These are phyloP conservation scores for Erythrobasidium hasegawianum DNA, from an alignment of 1,284 basidiomycete species.

Conservation along the genomic window DNA sequence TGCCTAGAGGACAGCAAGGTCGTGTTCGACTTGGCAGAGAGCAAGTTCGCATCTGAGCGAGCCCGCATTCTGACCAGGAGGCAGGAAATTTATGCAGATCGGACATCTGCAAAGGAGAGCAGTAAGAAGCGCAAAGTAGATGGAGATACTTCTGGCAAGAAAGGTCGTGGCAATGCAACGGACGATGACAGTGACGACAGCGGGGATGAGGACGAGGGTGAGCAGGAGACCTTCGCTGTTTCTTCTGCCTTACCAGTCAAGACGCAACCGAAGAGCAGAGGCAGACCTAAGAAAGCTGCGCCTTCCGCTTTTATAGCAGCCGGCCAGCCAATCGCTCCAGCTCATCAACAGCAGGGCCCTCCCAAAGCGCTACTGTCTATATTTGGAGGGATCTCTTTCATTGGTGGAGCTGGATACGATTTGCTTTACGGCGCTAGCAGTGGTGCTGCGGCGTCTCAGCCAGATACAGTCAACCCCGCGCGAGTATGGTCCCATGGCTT, in stretches of 20 bases:
- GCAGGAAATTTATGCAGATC: slow-evolving; percentile 17
- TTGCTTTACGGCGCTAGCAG: slow-evolving; percentile 15
- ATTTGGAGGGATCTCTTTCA: slow-evolving; percentile 31
- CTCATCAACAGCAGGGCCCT: not conserved
- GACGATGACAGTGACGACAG: slow-evolving; percentile 6
- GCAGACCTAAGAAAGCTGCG: slow-evolving; percentile 14
- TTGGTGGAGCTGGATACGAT: slow-evolving; percentile 30
- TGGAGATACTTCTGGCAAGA: not conserved
- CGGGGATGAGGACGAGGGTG: slow-evolving; percentile 19
- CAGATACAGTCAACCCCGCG: slow-evolving; percentile 7
- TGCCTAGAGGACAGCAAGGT: slow-evolving; percentile 26
- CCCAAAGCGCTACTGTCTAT: slow-evolving; percentile 31
- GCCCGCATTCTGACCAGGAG: not conserved
- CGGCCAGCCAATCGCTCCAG: not conserved
- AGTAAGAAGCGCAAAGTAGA: slow-evolving; percentile 2
- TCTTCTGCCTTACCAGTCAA: slow-evolving; percentile 21
- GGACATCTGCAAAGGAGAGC: slow-evolving; percentile 19
- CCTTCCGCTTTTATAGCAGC: not conserved
- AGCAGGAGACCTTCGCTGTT: not conserved
- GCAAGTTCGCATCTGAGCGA: slow-evolving; percentile 14
- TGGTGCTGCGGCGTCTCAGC: slow-evolving; percentile 1
- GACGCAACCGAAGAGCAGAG: not conserved
- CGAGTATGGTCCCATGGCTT: slow-evolving; percentile 28
- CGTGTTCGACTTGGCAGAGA: slow-evolving; percentile 15
- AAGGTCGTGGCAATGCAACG: not conserved